These are phyloP conservation scores for Luffa acutangula DNA, from an alignment of 306 rosid species.

Conservation along the genomic window DNA sequence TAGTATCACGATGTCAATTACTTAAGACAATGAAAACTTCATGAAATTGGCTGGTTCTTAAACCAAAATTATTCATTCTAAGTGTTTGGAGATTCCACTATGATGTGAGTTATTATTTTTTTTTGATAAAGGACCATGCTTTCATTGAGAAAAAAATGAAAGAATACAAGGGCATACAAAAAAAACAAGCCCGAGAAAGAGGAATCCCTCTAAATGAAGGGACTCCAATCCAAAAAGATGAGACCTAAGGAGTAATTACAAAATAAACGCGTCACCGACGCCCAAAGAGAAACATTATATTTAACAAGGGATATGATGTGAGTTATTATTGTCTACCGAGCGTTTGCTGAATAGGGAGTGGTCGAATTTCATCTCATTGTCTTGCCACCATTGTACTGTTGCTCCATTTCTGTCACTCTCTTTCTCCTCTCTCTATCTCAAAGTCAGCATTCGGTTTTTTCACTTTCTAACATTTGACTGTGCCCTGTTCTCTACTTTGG, in stretches of 20 bases:
- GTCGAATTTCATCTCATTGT: background rate
- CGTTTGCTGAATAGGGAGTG: background rate
- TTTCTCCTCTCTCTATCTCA: background rate
- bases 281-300: no score
- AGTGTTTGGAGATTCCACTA: background rate
- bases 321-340: background rate
- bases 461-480: background rate
- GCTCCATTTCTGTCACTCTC: background rate
- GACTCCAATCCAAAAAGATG: no score
- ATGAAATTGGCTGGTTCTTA: background rate
- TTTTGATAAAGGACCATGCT: no score
- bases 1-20: background rate
- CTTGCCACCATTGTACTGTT: background rate
- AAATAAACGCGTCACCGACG: no score
- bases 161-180: no score
- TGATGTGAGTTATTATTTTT: background rate
- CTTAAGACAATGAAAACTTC: background rate
- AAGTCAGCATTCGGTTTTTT: background rate
- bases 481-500: constrained; percentile 13
- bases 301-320: no score
- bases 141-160: no score
- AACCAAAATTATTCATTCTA: background rate
- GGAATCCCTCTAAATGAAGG: no score
- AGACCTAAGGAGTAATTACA: no score
- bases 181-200: no score